Evolutionary conservation across 2,329 filamentous ascomycete genomes (phyloP).

Genomic region (Pestalotiopsis sp.): DNA sequence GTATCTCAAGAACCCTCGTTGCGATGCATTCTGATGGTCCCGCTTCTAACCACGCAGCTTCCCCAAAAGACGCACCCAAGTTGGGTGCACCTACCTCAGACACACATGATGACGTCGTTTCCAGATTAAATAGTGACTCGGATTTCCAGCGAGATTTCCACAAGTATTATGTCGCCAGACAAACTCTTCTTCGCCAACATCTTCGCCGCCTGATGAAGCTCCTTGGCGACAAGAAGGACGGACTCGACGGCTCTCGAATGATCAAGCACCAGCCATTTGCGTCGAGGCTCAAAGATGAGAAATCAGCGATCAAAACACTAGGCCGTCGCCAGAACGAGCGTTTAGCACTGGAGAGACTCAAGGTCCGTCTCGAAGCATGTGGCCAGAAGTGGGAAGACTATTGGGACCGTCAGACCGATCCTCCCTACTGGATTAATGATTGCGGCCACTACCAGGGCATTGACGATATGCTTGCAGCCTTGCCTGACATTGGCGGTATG

Average conservation of each 20-base stretch:
- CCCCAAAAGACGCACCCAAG: no score
- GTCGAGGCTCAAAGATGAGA: background rate
- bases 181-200: background rate
- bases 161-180: background rate
- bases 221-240: background rate
- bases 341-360: background rate
- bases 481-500: conserved; percentile 17
- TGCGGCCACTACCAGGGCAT: background rate
- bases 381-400: background rate
- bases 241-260: background rate
- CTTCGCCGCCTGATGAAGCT: background rate
- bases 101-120: background rate
- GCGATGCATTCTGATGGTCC: no score
- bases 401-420: background rate
- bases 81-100: no score
- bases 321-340: background rate
- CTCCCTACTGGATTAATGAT: background rate
- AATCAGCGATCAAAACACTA: background rate
- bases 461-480: conserved; percentile 8
- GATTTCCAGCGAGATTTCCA: background rate
- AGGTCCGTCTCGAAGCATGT: background rate
- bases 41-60: no score
- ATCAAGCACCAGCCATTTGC: background rate
- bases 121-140: background rate
- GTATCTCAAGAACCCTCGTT: no score